Evolutionary conservation across 169 alveolate genomes (phyloP).

Genomic region (Cryptosporidium sp.): DNA sequence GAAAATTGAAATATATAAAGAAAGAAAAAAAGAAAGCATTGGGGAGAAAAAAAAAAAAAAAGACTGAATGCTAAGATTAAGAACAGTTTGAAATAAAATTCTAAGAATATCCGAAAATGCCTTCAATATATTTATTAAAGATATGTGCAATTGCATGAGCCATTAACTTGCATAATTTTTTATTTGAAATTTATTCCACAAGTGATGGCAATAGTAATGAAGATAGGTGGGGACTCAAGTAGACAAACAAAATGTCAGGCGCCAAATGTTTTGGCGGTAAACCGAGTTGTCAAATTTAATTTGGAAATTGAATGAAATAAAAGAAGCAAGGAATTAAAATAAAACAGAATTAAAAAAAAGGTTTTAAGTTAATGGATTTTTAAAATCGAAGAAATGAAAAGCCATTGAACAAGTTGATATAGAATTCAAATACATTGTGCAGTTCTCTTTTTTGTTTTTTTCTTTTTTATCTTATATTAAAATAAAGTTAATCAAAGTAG

Average conservation of each 20-base stretch:
- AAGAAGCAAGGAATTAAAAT: neutral
- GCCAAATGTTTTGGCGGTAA: neutral
- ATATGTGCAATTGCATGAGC: too few species aligned
- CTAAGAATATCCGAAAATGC: too few species aligned
- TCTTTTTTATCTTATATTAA: neutral
- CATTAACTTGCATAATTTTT: too few species aligned
- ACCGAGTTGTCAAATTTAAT: neutral
- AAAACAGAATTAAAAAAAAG: neutral
- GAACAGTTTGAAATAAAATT: too few species aligned
- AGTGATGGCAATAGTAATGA: too few species aligned
- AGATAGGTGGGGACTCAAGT: conserved; percentile 1
- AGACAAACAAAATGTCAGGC: neutral
- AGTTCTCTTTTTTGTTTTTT: neutral
- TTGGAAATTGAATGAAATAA: neutral
- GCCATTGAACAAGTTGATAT: neutral
- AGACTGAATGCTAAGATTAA: too few species aligned
- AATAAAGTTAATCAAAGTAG: neutral
- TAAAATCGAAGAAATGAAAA: conserved; percentile 2
- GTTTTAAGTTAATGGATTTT: neutral
- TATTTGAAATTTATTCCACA: neutral
- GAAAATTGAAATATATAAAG: too few species aligned
- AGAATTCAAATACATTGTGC: neutral
- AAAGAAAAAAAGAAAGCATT: too few species aligned
- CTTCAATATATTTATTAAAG: neutral
- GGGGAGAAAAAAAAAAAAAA: too few species aligned